These are phyloP conservation scores for Carnegiea gigantea DNA, from an alignment of 179 eudicot genomes.

Conservation along the genomic window DNA sequence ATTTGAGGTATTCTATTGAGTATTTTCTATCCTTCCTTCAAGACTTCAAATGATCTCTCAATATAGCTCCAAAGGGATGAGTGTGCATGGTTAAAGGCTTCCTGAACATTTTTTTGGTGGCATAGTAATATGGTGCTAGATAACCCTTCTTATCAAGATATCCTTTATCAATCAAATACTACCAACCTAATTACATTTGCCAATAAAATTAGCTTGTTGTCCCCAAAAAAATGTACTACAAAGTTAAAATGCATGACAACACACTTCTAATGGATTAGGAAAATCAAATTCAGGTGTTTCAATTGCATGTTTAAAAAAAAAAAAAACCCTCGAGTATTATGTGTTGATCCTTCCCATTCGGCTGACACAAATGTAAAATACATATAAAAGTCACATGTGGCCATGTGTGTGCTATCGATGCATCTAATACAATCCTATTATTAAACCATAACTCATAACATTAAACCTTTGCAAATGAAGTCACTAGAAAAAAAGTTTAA, in stretches of 20 bases:
- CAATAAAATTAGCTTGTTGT: neutral
- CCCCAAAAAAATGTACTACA: neutral
- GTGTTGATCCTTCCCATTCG: no score
- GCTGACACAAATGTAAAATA: no score
- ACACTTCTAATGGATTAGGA: neutral
- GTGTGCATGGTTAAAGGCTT: constrained; percentile 3
- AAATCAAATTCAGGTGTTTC: neutral
- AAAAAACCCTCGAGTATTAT: no score
- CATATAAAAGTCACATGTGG: no score
- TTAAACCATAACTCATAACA: no score
- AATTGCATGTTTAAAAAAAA: neutral
- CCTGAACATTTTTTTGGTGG: neutral
- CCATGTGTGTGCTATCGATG: no score
- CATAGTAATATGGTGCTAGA: constrained; percentile 12
- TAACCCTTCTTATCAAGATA: neutral
- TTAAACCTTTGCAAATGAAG: no score
- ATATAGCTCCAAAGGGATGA: constrained; percentile 14
- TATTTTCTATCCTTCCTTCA: neutral
- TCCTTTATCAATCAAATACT: neutral
- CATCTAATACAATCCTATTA: no score
- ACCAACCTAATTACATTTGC: neutral
- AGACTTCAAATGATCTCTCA: constrained; percentile 1
- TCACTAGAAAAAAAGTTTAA: no score
- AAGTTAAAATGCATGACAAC: neutral
- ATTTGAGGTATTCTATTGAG: neutral